Conservation (phyloP, 1,284 basidiomycete species). For the Peniophora sp. region DNA sequence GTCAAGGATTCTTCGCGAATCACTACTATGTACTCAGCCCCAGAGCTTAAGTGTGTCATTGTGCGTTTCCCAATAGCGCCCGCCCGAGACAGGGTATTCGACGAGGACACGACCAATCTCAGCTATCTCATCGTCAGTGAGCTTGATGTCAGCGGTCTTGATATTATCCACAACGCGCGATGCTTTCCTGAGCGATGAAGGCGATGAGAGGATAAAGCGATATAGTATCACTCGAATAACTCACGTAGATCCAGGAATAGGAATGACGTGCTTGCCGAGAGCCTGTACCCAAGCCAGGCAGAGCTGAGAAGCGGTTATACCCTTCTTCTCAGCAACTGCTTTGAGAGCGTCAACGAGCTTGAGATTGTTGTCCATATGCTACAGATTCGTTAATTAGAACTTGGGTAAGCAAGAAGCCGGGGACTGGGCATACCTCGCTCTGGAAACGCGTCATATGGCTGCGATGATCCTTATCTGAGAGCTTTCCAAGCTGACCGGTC, state of each 20-base stretch:
- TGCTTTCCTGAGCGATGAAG: no score
- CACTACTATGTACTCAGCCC: no score
- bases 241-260: constrained; percentile 47
- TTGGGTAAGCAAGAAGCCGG: background rate
- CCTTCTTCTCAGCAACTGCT: constrained; percentile 39
- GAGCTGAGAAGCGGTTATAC: constrained; percentile 47
- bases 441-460: constrained; percentile 18
- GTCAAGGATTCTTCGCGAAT: no score
- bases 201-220: no score
- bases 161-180: no score
- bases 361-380: constrained; percentile 48
- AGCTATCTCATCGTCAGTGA: no score
- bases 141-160: no score
- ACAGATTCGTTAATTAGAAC: background rate
- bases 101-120: no score
- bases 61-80: no score
- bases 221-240: constrained; percentile 14
- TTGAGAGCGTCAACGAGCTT: constrained; percentile 42
- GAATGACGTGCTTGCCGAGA: constrained; percentile 39
- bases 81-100: no score
- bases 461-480: constrained; percentile 18
- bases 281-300: constrained; percentile 53
- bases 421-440: constrained; percentile 17
- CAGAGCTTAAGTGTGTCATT: no score
- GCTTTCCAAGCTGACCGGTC: constrained; percentile 40